Evolutionary conservation across 306 rosid genomes (phyloP).

Genomic region (Abrus pulchellus): DNA sequence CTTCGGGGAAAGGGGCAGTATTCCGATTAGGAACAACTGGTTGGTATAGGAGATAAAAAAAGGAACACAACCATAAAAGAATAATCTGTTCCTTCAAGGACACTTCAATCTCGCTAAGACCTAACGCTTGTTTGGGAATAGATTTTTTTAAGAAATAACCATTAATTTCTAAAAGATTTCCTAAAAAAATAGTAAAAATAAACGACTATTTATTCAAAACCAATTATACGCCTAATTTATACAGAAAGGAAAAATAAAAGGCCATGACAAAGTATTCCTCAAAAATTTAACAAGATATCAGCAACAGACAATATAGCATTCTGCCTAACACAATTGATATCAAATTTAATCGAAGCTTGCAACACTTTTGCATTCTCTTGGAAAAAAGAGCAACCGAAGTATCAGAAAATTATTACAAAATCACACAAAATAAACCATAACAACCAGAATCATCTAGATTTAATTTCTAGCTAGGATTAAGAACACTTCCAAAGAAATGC

Average conservation of each 20-base stretch:
- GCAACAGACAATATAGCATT: neutral
- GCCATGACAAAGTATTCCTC: neutral
- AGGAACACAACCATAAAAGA: conserved; percentile 2
- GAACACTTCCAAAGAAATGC: neutral
- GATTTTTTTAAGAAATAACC: neutral
- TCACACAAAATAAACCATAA: neutral
- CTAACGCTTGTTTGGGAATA: neutral
- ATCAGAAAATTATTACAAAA: conserved; percentile 9
- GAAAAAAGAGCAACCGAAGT: neutral
- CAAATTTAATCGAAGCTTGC: neutral
- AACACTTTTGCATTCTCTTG: neutral
- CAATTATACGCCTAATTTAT: neutral
- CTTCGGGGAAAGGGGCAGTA: neutral
- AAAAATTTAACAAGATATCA: neutral
- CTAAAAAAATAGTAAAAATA: neutral
- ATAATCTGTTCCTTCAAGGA: conserved; percentile 1
- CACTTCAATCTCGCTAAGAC: conserved; percentile 4
- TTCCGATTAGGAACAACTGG: neutral
- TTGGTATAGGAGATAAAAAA: neutral
- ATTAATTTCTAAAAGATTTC: neutral
- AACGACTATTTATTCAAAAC: neutral
- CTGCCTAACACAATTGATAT: neutral
- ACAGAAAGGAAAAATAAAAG: conserved; percentile 12
- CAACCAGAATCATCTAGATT: neutral
- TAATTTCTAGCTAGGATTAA: neutral